Evolutionary conservation across 441 rosid species (phyloP).

Genomic region (Melastoma candidum): DNA sequence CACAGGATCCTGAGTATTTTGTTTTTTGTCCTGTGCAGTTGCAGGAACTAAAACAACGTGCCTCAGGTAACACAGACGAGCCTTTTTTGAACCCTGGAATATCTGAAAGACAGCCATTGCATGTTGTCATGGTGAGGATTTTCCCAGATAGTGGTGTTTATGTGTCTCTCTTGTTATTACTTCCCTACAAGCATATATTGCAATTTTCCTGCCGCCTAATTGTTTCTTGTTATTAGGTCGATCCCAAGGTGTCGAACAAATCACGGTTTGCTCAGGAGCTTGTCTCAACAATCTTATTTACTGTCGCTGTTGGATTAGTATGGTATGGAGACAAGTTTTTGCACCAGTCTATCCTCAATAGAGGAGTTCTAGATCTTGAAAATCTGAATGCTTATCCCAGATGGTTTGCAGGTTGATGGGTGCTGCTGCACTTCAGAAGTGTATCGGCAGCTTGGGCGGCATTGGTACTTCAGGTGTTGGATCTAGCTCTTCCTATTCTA

Average conservation of each 20-base stretch:
- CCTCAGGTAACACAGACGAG: conserved; percentile 58
- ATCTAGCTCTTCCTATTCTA: conserved; percentile 84
- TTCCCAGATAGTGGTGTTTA: not conserved
- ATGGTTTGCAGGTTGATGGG: conserved; percentile 72
- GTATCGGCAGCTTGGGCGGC: conserved; percentile 89
- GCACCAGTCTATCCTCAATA: too few relatives aligned
- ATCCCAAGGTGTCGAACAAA: conserved; percentile 74
- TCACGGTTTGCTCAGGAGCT: conserved; percentile 86
- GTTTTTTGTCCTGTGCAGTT: conserved; percentile 38
- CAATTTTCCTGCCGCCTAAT: conserved; percentile 1
- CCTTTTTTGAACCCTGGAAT: conserved; percentile 69
- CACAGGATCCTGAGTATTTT: too few relatives aligned
- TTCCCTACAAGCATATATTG: not conserved
- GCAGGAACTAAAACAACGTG: conserved; percentile 89
- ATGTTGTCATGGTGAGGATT: conserved; percentile 75
- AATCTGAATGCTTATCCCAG: not conserved
- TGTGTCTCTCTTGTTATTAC: not conserved
- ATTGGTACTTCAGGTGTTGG: conserved; percentile 98
- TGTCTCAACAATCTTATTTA: conserved; percentile 77
- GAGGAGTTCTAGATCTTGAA: too few relatives aligned
- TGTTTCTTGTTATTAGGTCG: conserved; percentile 42
- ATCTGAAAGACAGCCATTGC: conserved; percentile 92
- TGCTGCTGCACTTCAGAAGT: conserved; percentile 89
- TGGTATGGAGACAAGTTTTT: conserved; percentile 42
- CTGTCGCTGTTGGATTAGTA: conserved; percentile 71